Evolutionary conservation across 2,329 filamentous ascomycete genomes (phyloP), one percentile per base, ranked within the genome.

Genomic region (Chalara sp.): DNA sequence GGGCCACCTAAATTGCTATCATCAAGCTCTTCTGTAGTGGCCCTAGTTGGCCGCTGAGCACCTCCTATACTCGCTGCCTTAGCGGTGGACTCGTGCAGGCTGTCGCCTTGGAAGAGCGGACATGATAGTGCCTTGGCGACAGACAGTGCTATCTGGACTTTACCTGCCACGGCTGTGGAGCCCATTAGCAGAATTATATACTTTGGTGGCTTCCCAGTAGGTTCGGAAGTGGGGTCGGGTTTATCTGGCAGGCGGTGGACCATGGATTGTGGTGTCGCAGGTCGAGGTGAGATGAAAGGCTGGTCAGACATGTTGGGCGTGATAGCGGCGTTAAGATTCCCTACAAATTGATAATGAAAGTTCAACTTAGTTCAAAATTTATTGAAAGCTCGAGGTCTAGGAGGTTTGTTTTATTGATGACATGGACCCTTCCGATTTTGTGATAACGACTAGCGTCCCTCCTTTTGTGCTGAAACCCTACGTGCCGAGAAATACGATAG

Each of bases 71-170:
- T 54, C 11, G 62, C 62, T 29, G 61, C 62, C 50, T 64, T 67
- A 53, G 62, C 62, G 6, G 56, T 54, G 6, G 59, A 62, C 45
- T 64, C 58, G 51, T 66, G 64, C 43, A 65, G 12, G 55, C 61
- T 65, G 50, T 66, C 64, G 51, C 63, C 64, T 40, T 61, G 56
- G 47, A 56, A 62, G 5, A 61, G 53, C 10, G 61, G 61, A 40
- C 62, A 65, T 6, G 57, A 56, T 2, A 65, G 56, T 5, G 58
- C 51, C 4, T 48, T 35, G n/a, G 64, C 58, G 1, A 65, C 58
- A 1, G 60, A 59, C 29, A 49, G 56, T 28, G 62, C 57, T 33
- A 66, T 64, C 31, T 64, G 61, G 5, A 62, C 54, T 40, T 66
- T 67, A 3, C 64, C 64, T 1, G 62, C 58, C 6, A 61, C 58